Evolutionary conservation across 345 rosid genomes (phyloP).

Genomic region (Ailanthus altissimus): DNA sequence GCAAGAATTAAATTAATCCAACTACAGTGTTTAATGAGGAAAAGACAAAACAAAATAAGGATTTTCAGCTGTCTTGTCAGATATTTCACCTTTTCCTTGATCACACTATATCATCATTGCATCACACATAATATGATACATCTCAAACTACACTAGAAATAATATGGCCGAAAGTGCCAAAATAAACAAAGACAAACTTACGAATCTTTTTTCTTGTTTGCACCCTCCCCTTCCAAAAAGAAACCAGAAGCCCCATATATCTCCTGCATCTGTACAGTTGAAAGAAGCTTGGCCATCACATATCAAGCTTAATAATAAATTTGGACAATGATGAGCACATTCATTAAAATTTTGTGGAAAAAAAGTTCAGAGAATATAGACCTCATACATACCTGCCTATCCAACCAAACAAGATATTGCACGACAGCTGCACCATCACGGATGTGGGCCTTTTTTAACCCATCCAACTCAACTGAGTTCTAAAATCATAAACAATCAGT

Average conservation of each 20-base stretch:
- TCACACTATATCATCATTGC: neutral
- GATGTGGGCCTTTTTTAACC: constrained; percentile 81
- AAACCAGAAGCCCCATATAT: constrained; percentile 92
- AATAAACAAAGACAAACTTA: constrained; percentile 30
- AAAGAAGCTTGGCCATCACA: constrained; percentile 23
- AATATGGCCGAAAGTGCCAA: neutral
- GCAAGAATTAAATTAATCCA: neutral
- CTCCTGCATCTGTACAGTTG: constrained; percentile 74
- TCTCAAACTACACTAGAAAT: neutral
- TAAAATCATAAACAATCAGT: constrained; percentile 21
- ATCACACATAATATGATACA: neutral
- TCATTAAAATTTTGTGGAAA: neutral
- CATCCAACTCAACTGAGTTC: constrained; percentile 91
- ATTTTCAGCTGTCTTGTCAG: neutral
- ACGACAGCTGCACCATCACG: constrained; percentile 99
- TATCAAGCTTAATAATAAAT: constrained; percentile 3
- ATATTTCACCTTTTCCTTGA: neutral
- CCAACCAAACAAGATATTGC: constrained; percentile 92
- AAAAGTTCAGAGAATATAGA: neutral
- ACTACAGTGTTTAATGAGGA: neutral
- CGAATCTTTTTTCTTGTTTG: constrained; percentile 47
- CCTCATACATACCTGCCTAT: constrained; percentile 57
- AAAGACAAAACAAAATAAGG: neutral
- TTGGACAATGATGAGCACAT: neutral
- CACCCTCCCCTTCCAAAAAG: constrained; percentile 63